These are phyloP conservation scores for Priceomyces carsonii DNA, from an alignment of 805 yeast species.

Conservation along the genomic window DNA sequence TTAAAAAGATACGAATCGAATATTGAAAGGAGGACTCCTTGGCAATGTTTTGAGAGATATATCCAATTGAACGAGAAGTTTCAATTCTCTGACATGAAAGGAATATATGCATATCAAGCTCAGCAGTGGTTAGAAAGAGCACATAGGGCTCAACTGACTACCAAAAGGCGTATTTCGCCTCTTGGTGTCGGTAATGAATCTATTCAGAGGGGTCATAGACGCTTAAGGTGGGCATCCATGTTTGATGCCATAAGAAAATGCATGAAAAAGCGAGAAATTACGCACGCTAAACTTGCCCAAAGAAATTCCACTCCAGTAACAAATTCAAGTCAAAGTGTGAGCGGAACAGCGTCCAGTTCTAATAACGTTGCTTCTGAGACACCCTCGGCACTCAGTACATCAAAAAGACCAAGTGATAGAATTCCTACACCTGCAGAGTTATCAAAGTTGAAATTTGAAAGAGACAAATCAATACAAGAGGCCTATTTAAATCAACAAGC, in stretches of 20 bases:
- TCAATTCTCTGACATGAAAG: slow-evolving; percentile 84
- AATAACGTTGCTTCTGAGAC: slow-evolving; percentile 5
- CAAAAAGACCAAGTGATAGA: slow-evolving; percentile 39
- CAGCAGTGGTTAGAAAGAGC: slow-evolving; percentile 93
- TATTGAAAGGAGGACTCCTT: slow-evolving; percentile 93
- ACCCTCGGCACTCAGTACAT: slow-evolving; percentile 2
- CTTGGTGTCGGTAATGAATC: slow-evolving; percentile 92
- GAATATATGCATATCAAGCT: slow-evolving; percentile 78
- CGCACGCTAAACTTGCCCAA: slow-evolving; percentile 35
- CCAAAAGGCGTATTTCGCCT: slow-evolving; percentile 87
- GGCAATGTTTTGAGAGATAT: slow-evolving; percentile 98
- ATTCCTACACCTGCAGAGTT: slow-evolving; percentile 76
- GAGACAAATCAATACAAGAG: slow-evolving; percentile 84
- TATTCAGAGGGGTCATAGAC: slow-evolving; percentile 87
- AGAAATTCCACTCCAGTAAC: slow-evolving; percentile 9
- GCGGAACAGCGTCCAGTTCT: slow-evolving; percentile 8
- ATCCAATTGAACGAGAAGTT: slow-evolving; percentile 89
- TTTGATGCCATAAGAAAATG: slow-evolving; percentile 91
- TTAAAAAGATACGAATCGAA: slow-evolving; percentile 70
- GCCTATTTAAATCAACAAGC: slow-evolving; percentile 55
- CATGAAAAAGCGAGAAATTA: slow-evolving; percentile 84
- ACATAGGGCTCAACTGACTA: slow-evolving; percentile 81
- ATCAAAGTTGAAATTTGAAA: slow-evolving; percentile 76
- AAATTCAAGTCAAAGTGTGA: slow-evolving; percentile 10
- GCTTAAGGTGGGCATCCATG: slow-evolving; percentile 95